Base-by-base conservation (phyloP, 1,139 yeast species). In the Saccharomyces hybrid region DNA sequence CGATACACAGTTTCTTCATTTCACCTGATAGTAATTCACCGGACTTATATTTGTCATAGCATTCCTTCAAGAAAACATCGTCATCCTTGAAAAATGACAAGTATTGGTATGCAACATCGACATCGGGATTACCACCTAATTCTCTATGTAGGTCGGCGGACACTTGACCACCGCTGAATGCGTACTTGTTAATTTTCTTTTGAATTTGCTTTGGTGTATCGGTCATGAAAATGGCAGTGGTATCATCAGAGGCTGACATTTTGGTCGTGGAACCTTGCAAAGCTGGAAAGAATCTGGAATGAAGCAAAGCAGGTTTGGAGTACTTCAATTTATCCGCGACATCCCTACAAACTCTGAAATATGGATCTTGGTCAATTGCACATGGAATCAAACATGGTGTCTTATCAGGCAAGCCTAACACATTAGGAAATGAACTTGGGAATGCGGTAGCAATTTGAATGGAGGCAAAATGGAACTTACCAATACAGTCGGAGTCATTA, bases 291-390 rank as follows among this genome's bases (percentile, higher is more conserved):
- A 95, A 95, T 73, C 88, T 87, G 56, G 99, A 86, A 72, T 93
- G 98, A 62, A 95, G 79, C 71, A 93, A 80, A 4, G 97, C 83
- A 23, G 98, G 99, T 73, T 95, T 95, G 61, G 91, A 77, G 70
- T 80, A 95, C 73, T 86, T 88, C 69, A 95, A 80, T 72, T 91
- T 93, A 68, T 85, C 90, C 27, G 99, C 97, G 60, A 95, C 99
- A 70, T 95, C 99, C 73, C 99, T 81, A 73, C 97, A 88, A 31
- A 95, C 96, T 72, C 99, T 81, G 77, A 95, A 95, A 73, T 95
- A 95, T 42, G 99, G 99, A 72, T 95, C 99, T 76, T 91, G 97
- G 71, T 95, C 99, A 71, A 95, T 95, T 49, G 99, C 99, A 79
- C 99, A 95, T 44, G 99, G 99, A 72, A 95, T 95, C 72, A 95